Evolutionary conservation across 2,329 filamentous ascomycete genomes (phyloP), one percentile per base, ranked within the genome.

Genomic region (Emericellopsis atlantica): DNA sequence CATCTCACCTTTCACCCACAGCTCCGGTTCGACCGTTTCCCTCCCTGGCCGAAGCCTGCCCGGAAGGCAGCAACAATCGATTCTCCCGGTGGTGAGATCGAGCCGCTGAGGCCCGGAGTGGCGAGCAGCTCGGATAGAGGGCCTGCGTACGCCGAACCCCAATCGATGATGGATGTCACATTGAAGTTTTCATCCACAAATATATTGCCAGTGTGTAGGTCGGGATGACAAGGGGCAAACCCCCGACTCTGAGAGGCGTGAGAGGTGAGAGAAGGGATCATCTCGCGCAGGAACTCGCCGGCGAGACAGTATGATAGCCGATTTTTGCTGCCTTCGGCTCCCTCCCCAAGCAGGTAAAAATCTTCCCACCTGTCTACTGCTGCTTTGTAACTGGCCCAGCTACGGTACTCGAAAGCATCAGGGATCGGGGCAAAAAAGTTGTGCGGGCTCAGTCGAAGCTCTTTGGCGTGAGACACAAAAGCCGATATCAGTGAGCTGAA

Each of bases 371-470:
- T 36, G 6, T 24, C 12, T n/a, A 39, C 22, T n/a, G 48, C 49
- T 29, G 39, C 37, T 21, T 18, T 40, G 32, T 51, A 51, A 29
- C 45, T 51, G 3, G 29, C 26, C 44, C 44, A 45, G 7, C 24
- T 47, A 24, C 42, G 33, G 32, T 51, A 59, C 12, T 55, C 48
- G 12, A 40, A 33, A 4, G 42, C 29, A 26, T 51, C 43, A 35
- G 52, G 54, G 32, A 57, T 43, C 4, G 52, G 54, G 8, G 53
- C 54, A 36, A 55, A 53, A 36, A 56, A 56, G 36, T 14, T 40
- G 37, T 57, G 47, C 7, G 51, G 48, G n/a, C 40, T 38, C 10
- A 57, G 44, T 6, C 42, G 38, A 42, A 58, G 54, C 42, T 55
- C 44, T 39, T 48, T 29, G 6, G 26, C 6, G 12, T 41, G 51